Conservation (phyloP, 805 yeast species). For the Ascoidea tarda region DNA sequence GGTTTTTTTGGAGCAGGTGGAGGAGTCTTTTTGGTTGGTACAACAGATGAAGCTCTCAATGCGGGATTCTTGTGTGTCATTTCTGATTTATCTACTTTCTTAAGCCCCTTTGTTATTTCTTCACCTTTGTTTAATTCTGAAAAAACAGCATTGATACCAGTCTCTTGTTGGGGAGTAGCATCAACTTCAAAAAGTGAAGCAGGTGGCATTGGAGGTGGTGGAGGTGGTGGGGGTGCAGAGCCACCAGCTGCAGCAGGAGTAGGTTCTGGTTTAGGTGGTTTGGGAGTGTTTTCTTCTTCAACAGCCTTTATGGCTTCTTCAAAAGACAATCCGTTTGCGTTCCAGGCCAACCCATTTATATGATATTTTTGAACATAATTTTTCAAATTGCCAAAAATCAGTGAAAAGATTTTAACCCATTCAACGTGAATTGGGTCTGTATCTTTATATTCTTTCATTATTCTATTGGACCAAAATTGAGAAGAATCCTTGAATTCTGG, state of each 20-base stretch:
- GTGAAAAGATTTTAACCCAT: slow-evolving; percentile 64
- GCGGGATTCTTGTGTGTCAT: slow-evolving; percentile 90
- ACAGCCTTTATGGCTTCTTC: slow-evolving; percentile 27
- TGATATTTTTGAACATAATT: slow-evolving; percentile 65
- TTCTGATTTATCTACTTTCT: slow-evolving; percentile 84
- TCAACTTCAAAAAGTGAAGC: slow-evolving; percentile 48
- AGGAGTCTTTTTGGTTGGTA: slow-evolving; percentile 28
- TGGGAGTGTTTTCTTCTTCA: slow-evolving; percentile 10
- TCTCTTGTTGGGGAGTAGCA: slow-evolving; percentile 15
- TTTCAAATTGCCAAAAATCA: slow-evolving; percentile 56
- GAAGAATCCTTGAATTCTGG: slow-evolving; percentile 84
- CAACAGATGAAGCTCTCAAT: slow-evolving; percentile 41
- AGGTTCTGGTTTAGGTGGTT: slow-evolving; percentile 15
- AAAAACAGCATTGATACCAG: slow-evolving; percentile 80
- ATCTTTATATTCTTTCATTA: slow-evolving; percentile 73
- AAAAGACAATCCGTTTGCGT: slow-evolving; percentile 42
- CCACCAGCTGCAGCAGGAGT: slow-evolving; percentile 16
- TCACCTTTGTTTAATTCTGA: slow-evolving; percentile 84
- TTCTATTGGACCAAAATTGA: slow-evolving; percentile 87
- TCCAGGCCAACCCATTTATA: slow-evolving; percentile 79
- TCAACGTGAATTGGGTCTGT: slow-evolving; percentile 52
- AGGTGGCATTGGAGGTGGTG: slow-evolving; percentile 91
- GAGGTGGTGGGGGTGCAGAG: slow-evolving; percentile 27
- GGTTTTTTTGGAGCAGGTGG: slow-evolving; percentile 86
- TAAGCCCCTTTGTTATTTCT: slow-evolving; percentile 68